Conservation (phyloP, 345 rosid species). For the Eucalyptus sideroxylon region DNA sequence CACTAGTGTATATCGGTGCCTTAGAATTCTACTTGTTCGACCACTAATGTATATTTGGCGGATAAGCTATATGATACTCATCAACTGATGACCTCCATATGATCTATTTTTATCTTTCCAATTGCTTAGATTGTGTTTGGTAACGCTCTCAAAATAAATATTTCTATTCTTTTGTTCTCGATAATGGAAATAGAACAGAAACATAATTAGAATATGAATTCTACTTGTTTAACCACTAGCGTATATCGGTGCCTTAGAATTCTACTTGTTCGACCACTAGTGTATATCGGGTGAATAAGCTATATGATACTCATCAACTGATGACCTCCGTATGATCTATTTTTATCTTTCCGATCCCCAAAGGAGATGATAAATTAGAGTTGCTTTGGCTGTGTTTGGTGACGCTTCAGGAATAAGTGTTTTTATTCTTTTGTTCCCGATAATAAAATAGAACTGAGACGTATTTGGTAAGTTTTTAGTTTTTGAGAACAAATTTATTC, state of each 20-base stretch:
- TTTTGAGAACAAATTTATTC: too few species aligned
- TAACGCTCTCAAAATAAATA: too few species aligned
- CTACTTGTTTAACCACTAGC: not conserved
- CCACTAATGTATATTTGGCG: not conserved
- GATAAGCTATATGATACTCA: not conserved
- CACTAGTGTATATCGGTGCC: not conserved
- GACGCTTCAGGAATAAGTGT: too few species aligned
- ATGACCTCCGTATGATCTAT: not conserved
- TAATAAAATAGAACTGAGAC: too few species aligned
- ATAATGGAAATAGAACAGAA: too few species aligned
- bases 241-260: not conserved
- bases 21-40: not conserved
- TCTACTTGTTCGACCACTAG: not conserved
- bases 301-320: not conserved
- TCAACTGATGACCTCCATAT: not conserved
- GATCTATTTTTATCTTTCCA: not conserved
- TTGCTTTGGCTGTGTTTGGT: not conserved
- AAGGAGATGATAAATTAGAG: not conserved
- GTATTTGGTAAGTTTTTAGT: too few species aligned
- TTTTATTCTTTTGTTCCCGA: too few species aligned
- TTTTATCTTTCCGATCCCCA: not conserved
- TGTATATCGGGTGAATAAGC: not conserved
- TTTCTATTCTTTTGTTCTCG: too few species aligned
- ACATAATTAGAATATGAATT: too few species aligned
- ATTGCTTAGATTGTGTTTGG: not conserved